Conservation (phyloP, 176 grass and related monocot species). For the Puccinellia tenuiflora region DNA sequence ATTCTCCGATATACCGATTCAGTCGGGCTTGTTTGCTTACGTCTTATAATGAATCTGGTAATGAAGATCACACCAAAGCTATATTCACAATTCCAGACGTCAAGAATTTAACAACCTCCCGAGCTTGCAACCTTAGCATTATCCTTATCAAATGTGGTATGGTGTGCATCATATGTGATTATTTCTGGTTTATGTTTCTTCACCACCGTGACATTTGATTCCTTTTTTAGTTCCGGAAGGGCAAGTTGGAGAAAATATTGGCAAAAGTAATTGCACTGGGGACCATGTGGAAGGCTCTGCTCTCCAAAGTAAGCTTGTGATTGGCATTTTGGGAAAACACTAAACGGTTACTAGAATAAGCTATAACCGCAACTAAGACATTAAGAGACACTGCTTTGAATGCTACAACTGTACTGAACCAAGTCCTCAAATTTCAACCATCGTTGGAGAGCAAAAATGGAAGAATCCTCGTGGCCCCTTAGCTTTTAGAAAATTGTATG, state of each 20-base stretch:
- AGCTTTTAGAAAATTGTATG: not conserved
- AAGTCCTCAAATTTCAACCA: not conserved
- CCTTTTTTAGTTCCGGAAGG: constrained; percentile 25
- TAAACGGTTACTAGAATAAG: not conserved
- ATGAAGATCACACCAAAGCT: constrained; percentile 67
- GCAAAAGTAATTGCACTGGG: constrained; percentile 25
- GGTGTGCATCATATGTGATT: constrained; percentile 28
- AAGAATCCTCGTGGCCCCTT: not conserved
- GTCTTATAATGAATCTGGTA: constrained; percentile 63
- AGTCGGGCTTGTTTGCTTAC: constrained; percentile 53
- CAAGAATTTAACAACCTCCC: constrained; percentile 61
- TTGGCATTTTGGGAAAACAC: not conserved
- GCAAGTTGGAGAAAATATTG: constrained; percentile 25
- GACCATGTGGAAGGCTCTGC: constrained; percentile 28
- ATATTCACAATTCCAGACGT: constrained; percentile 78
- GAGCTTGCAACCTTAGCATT: constrained; percentile 67
- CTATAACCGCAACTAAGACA: not conserved
- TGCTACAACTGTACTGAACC: not conserved
- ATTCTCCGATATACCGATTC: constrained; percentile 62
- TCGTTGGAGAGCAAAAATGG: not conserved
- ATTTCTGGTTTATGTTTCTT: constrained; percentile 16
- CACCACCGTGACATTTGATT: constrained; percentile 8
- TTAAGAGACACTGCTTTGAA: not conserved
- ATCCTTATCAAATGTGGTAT: constrained; percentile 77
- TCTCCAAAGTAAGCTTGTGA: constrained; percentile 47